Evolutionary conservation across 495 filamentous ascomycete genomes (phyloP), one percentile per base, ranked within the genome.

Genomic region (Evernia prunastri): DNA sequence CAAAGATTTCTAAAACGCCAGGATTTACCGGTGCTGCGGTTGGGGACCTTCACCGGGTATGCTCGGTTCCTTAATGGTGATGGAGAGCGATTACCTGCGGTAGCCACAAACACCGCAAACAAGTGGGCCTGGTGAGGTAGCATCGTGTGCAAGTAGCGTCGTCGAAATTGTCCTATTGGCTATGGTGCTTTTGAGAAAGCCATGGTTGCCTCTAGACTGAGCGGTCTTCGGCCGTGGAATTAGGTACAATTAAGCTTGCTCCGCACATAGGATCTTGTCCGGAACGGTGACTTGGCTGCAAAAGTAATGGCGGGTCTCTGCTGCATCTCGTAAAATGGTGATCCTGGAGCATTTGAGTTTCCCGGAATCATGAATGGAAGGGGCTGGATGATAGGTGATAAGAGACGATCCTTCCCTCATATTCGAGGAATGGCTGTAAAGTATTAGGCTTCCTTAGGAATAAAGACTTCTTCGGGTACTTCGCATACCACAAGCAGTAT

Each of bases 71-170:
- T 45, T 15, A 13, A 18, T 53, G 4, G 0, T 31, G 11, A 53
- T 15, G 25, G 3, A 29, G 49, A 8, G 20, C 4, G 12, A 53
- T 25, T 6, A 31, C 13, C 49, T 53, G 25, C 49, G 49, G 13
- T 53, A 53, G 49, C 27, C 27, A 25, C 12, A 29, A 51, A 10
- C 15, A 53, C 27, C 27, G 13, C 12, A 29, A 51, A 10, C 15
- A 53, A 53, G 25, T 53, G 49, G 27, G 10, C n/a, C 36, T 62
- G 4, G 47, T 6, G 35, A 56, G 35, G 47, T 56, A 54, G 60
- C n/a, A 56, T 62, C 25, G 60, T 42, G 17, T n/a, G 25, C 13
- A 39, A 31, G 10, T 40, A 62, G 60, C 49, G 60, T 59, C 25
- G 9, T 59, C 17, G 37, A 10, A 42, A n/a, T 27, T 3, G 33